A percentile compares a stretch with the other conserved stretches of the same genome.
These are phyloP conservation scores for Monosporozyma siamensis DNA, from an alignment of 805 yeast genomes.

Conservation along the genomic window DNA sequence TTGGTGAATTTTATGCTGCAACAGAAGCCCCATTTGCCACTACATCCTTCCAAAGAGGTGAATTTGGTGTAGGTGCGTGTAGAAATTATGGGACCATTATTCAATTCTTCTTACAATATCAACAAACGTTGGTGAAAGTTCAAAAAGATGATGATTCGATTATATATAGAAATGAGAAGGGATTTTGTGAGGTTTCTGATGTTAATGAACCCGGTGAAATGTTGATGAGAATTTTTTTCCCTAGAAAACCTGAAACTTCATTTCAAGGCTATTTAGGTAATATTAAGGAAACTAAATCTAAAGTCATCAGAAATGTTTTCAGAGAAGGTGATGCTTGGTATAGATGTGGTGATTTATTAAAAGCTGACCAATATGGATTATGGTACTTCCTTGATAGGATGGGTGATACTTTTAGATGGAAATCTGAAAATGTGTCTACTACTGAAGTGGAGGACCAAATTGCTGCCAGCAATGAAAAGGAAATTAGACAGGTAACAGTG, in stretches of 20 bases:
- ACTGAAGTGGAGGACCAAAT: slow-evolving; percentile 83
- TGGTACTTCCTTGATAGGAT: slow-evolving; percentile 82
- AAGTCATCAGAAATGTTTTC: slow-evolving; percentile 65
- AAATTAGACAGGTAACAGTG: slow-evolving; percentile 61
- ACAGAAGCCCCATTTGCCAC: slow-evolving; percentile 89
- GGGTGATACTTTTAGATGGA: slow-evolving; percentile 96
- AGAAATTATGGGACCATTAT: slow-evolving; percentile 63
- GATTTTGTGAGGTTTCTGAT: slow-evolving; percentile 47
- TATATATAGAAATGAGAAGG: slow-evolving; percentile 61
- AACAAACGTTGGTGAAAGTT: slow-evolving; percentile 58
- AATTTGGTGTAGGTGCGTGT: slow-evolving; percentile 80
- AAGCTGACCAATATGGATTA: slow-evolving; percentile 54
- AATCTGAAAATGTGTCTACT: slow-evolving; percentile 88
- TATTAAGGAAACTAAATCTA: slow-evolving; percentile 66
- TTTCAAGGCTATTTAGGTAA: slow-evolving; percentile 89
- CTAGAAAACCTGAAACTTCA: slow-evolving; percentile 56
- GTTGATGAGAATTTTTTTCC: slow-evolving; percentile 60
- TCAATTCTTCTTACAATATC: slow-evolving; percentile 40
- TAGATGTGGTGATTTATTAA: slow-evolving; percentile 77
- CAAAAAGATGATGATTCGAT: slow-evolving; percentile 71
- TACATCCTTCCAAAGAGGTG: slow-evolving; percentile 69
- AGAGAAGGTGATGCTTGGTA: slow-evolving; percentile 86
- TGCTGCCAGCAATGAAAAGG: slow-evolving; percentile 26
- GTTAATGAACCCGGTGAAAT: slow-evolving; percentile 78
- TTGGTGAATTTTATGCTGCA: slow-evolving; percentile 90